Conservation (phyloP, 2,329 filamentous ascomycete genomes). For the Fusarium sp. region DNA sequence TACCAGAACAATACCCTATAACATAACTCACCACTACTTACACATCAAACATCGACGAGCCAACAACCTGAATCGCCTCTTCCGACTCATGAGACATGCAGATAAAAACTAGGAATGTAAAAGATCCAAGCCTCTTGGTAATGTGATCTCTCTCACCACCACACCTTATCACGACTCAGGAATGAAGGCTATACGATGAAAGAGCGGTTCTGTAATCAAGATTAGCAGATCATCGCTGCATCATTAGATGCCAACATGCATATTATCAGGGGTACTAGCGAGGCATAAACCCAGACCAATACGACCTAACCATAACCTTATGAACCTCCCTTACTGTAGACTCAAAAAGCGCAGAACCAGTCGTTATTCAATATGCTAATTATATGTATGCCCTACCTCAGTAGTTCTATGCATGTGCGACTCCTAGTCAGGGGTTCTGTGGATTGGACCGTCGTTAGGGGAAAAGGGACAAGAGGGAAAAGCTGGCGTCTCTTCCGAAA, state of each 20-base stretch:
- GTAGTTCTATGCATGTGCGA: conserved; percentile 20
- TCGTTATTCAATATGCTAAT: conserved; percentile 10
- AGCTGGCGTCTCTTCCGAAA: conserved; percentile 30
- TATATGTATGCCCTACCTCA: conserved; percentile 25
- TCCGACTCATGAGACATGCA: conserved; percentile 19
- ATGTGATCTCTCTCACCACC: conserved; percentile 2
- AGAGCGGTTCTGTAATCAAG: not conserved
- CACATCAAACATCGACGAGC: not conserved
- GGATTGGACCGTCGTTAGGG: conserved; percentile 7
- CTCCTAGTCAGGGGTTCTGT: conserved; percentile 35
- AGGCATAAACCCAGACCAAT: conserved; percentile 18
- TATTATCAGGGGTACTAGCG: conserved; percentile 20
- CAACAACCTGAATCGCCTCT: not conserved
- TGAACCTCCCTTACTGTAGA: conserved; percentile 13
- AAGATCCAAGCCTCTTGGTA: conserved; percentile 3
- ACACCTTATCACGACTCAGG: conserved; percentile 25
- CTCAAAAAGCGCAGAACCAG: not conserved
- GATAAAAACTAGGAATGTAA: conserved; percentile 24
- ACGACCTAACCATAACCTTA: conserved; percentile 4
- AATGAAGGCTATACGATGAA: conserved; percentile 16
- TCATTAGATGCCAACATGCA: conserved; percentile 23
- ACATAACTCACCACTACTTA: conserved; percentile 1
- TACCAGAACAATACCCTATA: not conserved
- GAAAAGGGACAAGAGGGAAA: conserved; percentile 12
- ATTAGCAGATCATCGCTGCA: conserved; percentile 7